Evolutionary conservation across 2,329 filamentous ascomycete species (phyloP), one percentile per base, ranked within the genome.

Genomic region (Fusarium hainanense): DNA sequence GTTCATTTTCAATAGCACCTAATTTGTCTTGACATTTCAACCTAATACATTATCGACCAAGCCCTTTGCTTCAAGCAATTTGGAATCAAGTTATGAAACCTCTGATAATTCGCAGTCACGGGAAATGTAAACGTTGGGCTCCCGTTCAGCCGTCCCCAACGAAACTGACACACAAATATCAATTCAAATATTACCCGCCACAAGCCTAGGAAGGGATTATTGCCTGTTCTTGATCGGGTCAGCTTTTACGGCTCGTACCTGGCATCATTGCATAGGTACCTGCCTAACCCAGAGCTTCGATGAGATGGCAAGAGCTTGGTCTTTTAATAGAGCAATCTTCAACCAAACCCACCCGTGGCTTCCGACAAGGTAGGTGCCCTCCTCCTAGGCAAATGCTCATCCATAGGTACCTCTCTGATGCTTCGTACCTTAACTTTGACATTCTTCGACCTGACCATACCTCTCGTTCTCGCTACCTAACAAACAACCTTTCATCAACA

Each of bases 401-500:
- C 6, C 10, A 32, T 42, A 21, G 21, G 21, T 21, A 48, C 25
- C n/a, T n/a, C 47, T 41, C 20, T n/a, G 10, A 30, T 30, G 46
- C 23, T 47, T 23, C 11, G 40, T 40, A 12, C 20, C 37, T n/a
- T 21, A 12, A 25, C 37, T 16, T 21, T 25, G 16, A 18, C 25
- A 51, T 42, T 37, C 10, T 43, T 43, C 32, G 34, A 54, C 43
- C 23, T 48, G 16, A 44, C 14, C 65, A 30, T 13, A 42, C 16
- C 16, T 25, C 16, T 41, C 16, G 18, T 21, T 9, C 18, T 42
- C 13, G 23, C 34, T 20, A 20, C 37, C n/a, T 51, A 59, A 46
- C 40, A 59, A 41, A 13, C 47, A 66, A 52, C 30, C 61, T 60
- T 46, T 41, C 43, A 42, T 46, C 14, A 32, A 30, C 27, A 48